These are phyloP conservation scores for Amanita brunnescens DNA, from an alignment of 768 basidiomycete genomes.

Conservation along the genomic window DNA sequence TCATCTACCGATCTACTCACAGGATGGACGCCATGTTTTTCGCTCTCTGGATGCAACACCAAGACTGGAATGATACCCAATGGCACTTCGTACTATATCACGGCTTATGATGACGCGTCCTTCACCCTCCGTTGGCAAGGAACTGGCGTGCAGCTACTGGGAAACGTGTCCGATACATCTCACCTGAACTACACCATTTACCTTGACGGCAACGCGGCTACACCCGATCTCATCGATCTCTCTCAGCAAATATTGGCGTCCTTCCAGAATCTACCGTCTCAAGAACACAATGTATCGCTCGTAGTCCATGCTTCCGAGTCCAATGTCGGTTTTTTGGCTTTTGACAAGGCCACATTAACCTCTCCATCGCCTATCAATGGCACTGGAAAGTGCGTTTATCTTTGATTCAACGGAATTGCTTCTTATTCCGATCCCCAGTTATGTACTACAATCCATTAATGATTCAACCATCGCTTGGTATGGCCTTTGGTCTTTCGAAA, in stretches of 20 bases:
- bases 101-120: constrained; percentile 49
- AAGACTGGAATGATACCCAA: constrained; percentile 34
- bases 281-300: constrained; percentile 47
- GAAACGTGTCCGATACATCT: constrained; percentile 34
- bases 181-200: constrained; percentile 29
- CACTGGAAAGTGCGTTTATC: neutral
- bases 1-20: constrained; percentile 26
- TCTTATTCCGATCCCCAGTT: constrained; percentile 13
- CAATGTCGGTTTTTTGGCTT: constrained; percentile 24
- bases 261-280: constrained; percentile 37
- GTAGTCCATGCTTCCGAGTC: constrained; percentile 10
- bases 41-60: constrained; percentile 31
- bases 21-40: constrained; percentile 67
- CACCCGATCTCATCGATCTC: constrained; percentile 17
- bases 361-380: constrained; percentile 21
- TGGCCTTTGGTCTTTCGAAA: constrained; percentile 46
- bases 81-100: constrained; percentile 55
- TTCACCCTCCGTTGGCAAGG: constrained; percentile 55
- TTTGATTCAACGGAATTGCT: neutral
- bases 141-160: constrained; percentile 53
- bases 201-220: constrained; percentile 38
- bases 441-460: constrained; percentile 28
- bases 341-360: constrained; percentile 49
- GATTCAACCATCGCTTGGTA: constrained; percentile 40
- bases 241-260: constrained; percentile 38